These are phyloP conservation scores for Eragrostis curvula DNA, from an alignment of 176 grass and related monocot species.

Conservation along the genomic window DNA sequence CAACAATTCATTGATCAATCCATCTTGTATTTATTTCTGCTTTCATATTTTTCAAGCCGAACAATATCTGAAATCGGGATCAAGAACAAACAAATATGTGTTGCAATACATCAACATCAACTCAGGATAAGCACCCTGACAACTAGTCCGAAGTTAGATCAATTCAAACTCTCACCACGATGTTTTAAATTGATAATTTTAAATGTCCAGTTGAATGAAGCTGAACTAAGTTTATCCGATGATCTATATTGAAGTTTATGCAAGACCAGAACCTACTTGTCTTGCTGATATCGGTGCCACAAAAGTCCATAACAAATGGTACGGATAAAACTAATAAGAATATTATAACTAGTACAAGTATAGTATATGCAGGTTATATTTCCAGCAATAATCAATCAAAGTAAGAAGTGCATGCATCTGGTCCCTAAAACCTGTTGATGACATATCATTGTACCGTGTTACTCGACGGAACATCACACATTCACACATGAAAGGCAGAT, in stretches of 20 bases:
- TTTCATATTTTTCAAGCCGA: not conserved
- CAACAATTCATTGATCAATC: too few species aligned
- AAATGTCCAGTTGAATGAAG: not conserved
- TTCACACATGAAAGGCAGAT: not conserved
- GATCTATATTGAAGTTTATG: not conserved
- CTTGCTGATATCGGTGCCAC: not conserved
- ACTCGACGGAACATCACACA: not conserved
- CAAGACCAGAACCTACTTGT: not conserved
- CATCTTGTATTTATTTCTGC: too few species aligned
- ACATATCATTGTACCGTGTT: not conserved
- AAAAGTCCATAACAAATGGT: not conserved
- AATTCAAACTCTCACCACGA: not conserved
- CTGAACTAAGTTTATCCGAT: not conserved
- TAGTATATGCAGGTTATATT: not conserved
- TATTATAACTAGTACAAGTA: not conserved
- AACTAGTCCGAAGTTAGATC: not conserved
- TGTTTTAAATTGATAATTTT: not conserved
- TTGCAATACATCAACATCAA: not conserved
- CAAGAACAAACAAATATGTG: not conserved
- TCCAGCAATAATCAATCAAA: not conserved
- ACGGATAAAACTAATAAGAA: not conserved
- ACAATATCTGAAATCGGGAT: not conserved
- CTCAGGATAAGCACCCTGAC: not conserved
- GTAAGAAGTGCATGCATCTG: too few species aligned
- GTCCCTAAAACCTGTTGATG: too few species aligned